Percentiles rank a stretch among this genome's conserved stretches.
phyloP scores from a whole-genome alignment of 106 monocot genomes.

The Dendrobium chrysotoxum region DNA sequence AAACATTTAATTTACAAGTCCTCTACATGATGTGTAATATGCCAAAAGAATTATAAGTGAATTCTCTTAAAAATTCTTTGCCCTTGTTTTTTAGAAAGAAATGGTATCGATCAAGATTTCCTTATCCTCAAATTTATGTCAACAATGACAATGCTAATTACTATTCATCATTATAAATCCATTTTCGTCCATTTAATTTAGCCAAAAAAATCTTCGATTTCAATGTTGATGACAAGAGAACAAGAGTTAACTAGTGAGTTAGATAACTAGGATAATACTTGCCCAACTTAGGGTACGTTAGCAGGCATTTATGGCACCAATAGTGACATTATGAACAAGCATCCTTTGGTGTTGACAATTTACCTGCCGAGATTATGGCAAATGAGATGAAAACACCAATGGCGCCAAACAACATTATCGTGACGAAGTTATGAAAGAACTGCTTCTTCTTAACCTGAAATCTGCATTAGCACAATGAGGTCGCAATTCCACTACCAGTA shows the following conservation, averaged over 20 bases:
- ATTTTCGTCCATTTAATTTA: background rate
- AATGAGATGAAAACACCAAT: constrained; percentile 69
- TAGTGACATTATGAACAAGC: background rate
- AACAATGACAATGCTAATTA: background rate
- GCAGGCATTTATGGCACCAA: background rate
- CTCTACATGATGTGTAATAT: no score
- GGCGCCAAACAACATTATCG: constrained; percentile 78
- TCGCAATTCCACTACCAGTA: background rate
- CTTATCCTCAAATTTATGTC: background rate
- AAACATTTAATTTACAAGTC: no score
- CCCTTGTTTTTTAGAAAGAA: background rate
- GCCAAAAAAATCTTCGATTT: background rate
- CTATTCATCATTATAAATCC: background rate
- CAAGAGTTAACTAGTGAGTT: background rate
- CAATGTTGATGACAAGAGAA: background rate
- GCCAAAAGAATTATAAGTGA: background rate
- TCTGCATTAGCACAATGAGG: constrained; percentile 26
- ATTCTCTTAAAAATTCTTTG: background rate
- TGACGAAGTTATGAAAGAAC: constrained; percentile 77
- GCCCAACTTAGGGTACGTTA: background rate
- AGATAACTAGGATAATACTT: background rate
- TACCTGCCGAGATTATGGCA: constrained; percentile 68
- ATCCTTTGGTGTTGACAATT: constrained; percentile 8
- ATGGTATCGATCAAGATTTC: background rate
- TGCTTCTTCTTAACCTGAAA: constrained; percentile 86